Conservation (phyloP, 1,284 basidiomycete species). For the Ustilago curta region DNA sequence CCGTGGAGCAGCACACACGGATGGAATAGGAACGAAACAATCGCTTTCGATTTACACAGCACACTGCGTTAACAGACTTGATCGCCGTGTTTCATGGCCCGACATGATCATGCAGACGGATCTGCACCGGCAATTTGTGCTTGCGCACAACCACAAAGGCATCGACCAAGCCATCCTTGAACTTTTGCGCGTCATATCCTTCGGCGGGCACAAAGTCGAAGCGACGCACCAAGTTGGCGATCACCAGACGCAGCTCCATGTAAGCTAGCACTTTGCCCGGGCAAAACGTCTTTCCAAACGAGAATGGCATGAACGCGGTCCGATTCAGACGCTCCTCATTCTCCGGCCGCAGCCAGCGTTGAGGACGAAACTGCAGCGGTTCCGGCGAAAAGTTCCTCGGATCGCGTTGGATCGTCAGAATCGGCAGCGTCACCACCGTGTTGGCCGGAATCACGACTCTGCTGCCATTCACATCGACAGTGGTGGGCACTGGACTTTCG, state of each 20-base stretch:
- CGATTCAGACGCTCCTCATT: slow-evolving; percentile 31
- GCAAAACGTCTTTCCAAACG: slow-evolving; percentile 41
- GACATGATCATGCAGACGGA: slow-evolving; percentile 15
- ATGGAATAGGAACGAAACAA: no score
- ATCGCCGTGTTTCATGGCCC: slow-evolving; percentile 6
- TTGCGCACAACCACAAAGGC: slow-evolving; percentile 19
- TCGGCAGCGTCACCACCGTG: slow-evolving; percentile 32
- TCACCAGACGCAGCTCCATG: slow-evolving; percentile 35
- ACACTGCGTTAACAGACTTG: no score
- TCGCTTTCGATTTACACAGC: no score
- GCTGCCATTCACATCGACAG: slow-evolving; percentile 27
- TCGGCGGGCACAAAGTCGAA: slow-evolving; percentile 35
- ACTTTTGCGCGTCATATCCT: slow-evolving; percentile 22
- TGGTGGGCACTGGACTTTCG: slow-evolving; percentile 7
- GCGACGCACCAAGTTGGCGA: slow-evolving; percentile 28
- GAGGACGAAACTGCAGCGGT: slow-evolving; percentile 35
- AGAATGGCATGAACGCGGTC: slow-evolving; percentile 38
- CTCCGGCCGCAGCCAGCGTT: slow-evolving; percentile 32
- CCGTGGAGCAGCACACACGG: background rate
- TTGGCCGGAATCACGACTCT: slow-evolving; percentile 25
- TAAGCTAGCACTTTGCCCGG: slow-evolving; percentile 40
- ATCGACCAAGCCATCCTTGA: slow-evolving; percentile 20
- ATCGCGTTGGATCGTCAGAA: slow-evolving; percentile 41
- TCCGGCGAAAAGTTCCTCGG: slow-evolving; percentile 35
- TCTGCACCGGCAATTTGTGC: slow-evolving; percentile 24